phyloP scores from a whole-genome alignment of 345 rosid species.

The Odontarrhena argentea region DNA sequence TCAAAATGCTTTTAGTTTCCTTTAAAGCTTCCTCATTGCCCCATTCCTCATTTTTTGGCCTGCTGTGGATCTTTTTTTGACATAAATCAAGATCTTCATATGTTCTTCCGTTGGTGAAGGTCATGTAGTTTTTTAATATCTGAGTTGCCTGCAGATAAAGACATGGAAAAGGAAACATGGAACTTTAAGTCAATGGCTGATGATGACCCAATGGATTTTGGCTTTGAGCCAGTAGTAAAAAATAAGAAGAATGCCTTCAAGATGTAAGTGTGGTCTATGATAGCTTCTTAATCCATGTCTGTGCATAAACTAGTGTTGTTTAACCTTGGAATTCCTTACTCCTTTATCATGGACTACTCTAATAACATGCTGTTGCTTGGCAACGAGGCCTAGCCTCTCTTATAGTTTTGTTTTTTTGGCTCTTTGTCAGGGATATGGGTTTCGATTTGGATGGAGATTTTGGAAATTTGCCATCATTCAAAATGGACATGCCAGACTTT shows the following conservation, averaged over 20 bases:
- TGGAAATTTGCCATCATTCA: slow-evolving; percentile 72
- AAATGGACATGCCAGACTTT: slow-evolving; percentile 78
- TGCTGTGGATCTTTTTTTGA: background rate
- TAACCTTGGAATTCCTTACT: background rate
- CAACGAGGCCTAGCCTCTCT: slow-evolving; percentile 28
- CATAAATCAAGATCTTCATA: slow-evolving; percentile 23
- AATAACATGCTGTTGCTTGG: slow-evolving; percentile 20
- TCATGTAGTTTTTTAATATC: slow-evolving; percentile 15
- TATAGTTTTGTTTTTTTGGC: slow-evolving; percentile 19
- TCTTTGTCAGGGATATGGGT: slow-evolving; percentile 68
- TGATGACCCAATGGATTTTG: slow-evolving; percentile 73
- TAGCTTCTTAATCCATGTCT: slow-evolving; percentile 25
- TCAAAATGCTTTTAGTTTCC: slow-evolving; percentile 17
- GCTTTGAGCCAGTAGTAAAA: slow-evolving; percentile 57
- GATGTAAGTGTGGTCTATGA: slow-evolving; percentile 58
- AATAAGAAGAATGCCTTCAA: slow-evolving; percentile 65
- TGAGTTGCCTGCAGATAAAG: slow-evolving; percentile 55
- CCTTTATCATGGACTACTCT: slow-evolving; percentile 15
- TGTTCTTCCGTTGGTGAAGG: slow-evolving; percentile 2
- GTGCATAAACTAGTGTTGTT: slow-evolving; percentile 2
- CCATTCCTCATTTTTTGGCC: background rate
- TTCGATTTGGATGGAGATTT: slow-evolving; percentile 76
- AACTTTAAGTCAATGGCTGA: slow-evolving; percentile 56
- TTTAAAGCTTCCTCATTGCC: slow-evolving; percentile 9
- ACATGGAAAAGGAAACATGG: slow-evolving; percentile 84